Evolutionary conservation across 441 rosid species (phyloP), one percentile per base, ranked within the genome.

Genomic region (Hypseocharis bilobata): DNA sequence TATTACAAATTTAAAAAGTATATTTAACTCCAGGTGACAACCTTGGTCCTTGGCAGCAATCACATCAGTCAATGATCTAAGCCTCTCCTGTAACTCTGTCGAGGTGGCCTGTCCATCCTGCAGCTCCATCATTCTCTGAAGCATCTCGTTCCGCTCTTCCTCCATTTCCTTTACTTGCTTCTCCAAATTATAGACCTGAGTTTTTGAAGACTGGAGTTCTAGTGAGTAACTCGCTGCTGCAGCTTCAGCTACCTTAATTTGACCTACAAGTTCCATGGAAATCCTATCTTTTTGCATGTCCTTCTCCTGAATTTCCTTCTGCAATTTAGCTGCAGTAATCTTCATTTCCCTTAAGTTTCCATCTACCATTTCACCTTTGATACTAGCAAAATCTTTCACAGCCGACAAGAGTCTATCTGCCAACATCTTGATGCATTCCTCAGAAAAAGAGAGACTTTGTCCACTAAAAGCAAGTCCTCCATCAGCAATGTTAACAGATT

Each of bases 201-300:
- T 63, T 70, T 82, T 83, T 64, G 89, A 74, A 67, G 93, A 82
- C 63, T 88, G 89, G 61, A 88, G 88, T 75, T 95, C 97, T 44
- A 57, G 77, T 10, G 80, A 84, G 75, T 78, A 86, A 61, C 75
- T 77, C 23, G 82, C 65, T 10, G 87, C 91, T 67, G 87, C 75
- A 60, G 92, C 86, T 84, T 95, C 91, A 73, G 98, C 98, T 83
- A 81, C 83, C 85, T 87, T 95, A 74, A 92, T 87, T 88, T 95
- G 99, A 84, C 74, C 74, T 27, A 86, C 96, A 26, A 95, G 89
- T 68, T 95, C 99, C 82, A 73, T 73, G 85, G 91, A 90, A 69
- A 86, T 85, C 79, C 83, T 80, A 66, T 95, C 97, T 67, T 78
- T 86, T 72, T 89, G 93, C 67, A 90, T 73, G 68, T 92, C 93